phyloP scores from a whole-genome alignment of 2,329 filamentous ascomycete species.

The Talaromyces rugulosus region DNA sequence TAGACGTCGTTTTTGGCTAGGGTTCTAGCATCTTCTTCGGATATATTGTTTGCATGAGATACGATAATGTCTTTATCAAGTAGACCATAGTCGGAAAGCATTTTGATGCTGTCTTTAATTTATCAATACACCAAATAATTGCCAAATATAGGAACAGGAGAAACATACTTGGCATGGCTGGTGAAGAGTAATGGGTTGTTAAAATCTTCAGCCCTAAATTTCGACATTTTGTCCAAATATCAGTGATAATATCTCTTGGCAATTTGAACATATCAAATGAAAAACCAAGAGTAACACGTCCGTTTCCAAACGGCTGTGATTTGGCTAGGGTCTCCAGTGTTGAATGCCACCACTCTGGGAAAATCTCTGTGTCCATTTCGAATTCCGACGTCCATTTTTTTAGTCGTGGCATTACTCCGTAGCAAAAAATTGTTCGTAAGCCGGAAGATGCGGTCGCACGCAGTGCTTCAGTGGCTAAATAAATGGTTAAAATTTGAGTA shows the following conservation, averaged over 20 bases:
- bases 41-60: constrained; percentile 6
- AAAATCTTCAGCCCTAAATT: constrained; percentile 2
- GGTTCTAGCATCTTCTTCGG: neutral
- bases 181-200: constrained; percentile 1
- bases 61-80: neutral
- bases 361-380: neutral
- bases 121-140: neutral
- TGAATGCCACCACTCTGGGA: neutral
- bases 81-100: constrained; percentile 6
- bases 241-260: neutral
- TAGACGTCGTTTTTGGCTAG: neutral
- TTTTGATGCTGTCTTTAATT: neutral
- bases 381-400: constrained; percentile 1
- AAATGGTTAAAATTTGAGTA: neutral
- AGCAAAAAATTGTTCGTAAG: constrained; percentile 4
- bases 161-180: neutral
- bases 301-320: neutral
- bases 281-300: neutral
- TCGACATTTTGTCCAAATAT: neutral
- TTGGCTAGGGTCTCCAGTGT: neutral
- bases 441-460: constrained; percentile 6
- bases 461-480: neutral
- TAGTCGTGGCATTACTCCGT: neutral
- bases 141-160: neutral
- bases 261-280: constrained; percentile 5